Conservation (phyloP, 2,329 filamentous ascomycete species). For the Alternaria sp. region DNA sequence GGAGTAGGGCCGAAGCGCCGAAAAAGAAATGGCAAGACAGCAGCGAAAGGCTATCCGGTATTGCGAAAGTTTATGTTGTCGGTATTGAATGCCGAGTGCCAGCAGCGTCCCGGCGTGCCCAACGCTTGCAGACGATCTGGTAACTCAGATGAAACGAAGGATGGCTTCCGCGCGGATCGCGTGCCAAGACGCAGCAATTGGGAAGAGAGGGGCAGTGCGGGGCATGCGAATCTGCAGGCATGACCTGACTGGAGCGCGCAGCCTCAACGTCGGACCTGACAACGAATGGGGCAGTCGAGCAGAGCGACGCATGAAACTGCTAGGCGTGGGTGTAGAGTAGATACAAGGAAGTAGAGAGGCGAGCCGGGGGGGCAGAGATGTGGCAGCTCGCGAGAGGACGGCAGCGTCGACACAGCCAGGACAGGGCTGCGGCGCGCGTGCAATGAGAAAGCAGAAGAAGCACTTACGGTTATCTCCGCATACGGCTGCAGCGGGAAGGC, state of each 20-base stretch:
- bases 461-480: slow-evolving; percentile 79
- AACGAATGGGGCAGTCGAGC: slow-evolving; percentile 14
- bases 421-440: slow-evolving; percentile 22
- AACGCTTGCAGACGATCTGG: slow-evolving; percentile 16
- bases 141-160: slow-evolving; percentile 10
- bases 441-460: slow-evolving; percentile 20
- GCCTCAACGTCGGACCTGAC: slow-evolving; percentile 24
- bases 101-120: not conserved
- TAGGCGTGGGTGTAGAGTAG: slow-evolving; percentile 8
- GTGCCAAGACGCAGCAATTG: slow-evolving; percentile 17
- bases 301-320: slow-evolving; percentile 9
- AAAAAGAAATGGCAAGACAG: slow-evolving; percentile 20
- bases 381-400: slow-evolving; percentile 41
- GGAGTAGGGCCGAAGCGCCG: slow-evolving; percentile 15
- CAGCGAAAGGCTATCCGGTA: slow-evolving; percentile 1
- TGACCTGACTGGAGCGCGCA: slow-evolving; percentile 17
- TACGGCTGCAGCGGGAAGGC: slow-evolving; percentile 73
- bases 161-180: slow-evolving; percentile 11
- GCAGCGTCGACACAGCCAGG: slow-evolving; percentile 10
- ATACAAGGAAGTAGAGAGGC: slow-evolving; percentile 14
- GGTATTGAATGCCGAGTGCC: slow-evolving; percentile 5
- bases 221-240: slow-evolving; percentile 27
- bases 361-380: slow-evolving; percentile 28
- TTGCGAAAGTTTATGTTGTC: not conserved
- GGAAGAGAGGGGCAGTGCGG: slow-evolving; percentile 27